Evolutionary conservation across 2,329 filamentous ascomycete genomes (phyloP), one percentile per base, ranked within the genome.

Genomic region (Byssothecium circinans): DNA sequence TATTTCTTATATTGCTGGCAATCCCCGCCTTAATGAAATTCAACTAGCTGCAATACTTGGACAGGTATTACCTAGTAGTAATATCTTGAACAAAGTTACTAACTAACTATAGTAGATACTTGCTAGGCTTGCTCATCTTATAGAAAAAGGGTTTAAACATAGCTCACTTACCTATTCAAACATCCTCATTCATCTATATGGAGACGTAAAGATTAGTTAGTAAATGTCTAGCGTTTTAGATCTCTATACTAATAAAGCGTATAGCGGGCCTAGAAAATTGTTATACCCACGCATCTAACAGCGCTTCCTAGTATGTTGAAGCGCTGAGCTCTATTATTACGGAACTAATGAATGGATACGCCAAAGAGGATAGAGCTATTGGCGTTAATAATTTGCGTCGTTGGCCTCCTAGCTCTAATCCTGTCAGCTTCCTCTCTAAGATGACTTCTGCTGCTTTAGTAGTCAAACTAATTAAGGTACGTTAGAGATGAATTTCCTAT

Each of bases 331-430:
- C 41, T 17, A 68, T 66, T 34, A 60, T 52, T 14, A 70, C 62
- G 56, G 53, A 67, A 49, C 53, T 70, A 15, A 69, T 72, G 58
- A 56, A 71, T 39, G 70, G 69, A 55, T 69, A 69, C 49, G 40
- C 54, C 23, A 71, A 71, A 54, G 61, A 66, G 30, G 57, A 70
- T 51, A 53, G 62, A 32, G 57, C 52, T 47, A 53, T 69, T 41
- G 58, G 68, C 17, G 54, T 72, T 18, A 58, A 69, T 43, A 52
- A 72, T 52, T 30, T 67, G 34, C 35, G 62, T 43, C 56, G 61
- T 45, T 73, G 58, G 68, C 52, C 59, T 34, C 65, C 61, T 25
- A 45, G 41, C 36, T 51, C 17, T 32, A 44, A 60, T 43, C 52
- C 64, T 30, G 45, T 70, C 34, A 52, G 49, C 41, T 71, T 73